Evolutionary conservation across 1,284 basidiomycete species (phyloP), one percentile per base, ranked within the genome.

Genomic region (Ustilago loliicola): DNA sequence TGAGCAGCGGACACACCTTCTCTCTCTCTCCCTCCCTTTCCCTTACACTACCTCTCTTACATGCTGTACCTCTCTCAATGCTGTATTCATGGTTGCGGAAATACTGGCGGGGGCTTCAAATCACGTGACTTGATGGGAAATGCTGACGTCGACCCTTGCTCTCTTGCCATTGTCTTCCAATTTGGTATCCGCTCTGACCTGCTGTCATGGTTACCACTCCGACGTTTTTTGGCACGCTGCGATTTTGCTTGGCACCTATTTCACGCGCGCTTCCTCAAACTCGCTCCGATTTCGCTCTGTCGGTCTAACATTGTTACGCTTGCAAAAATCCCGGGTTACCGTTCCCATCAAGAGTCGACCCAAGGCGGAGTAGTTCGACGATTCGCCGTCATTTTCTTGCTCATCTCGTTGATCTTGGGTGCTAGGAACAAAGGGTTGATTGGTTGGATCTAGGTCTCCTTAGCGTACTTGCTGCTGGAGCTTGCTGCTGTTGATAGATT

Each of bases 401-500:
- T 81, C 29, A 34, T 79, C 51, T 69, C 79, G 47, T 19, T 80
- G 38, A 34, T 82, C 17, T 51, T 82, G 32, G 79, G 77, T 13
- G 81, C 79, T 8, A 77, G 81, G 19, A 57, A 56, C 19, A 58
- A 50, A 45, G 74, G 80, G 4, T 65, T 77, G 57, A 77, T 81
- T 58, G 65, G 61, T 3, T 65, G 61, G 71, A 61, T 73, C 61
- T 73, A 21, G 42, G 21, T 17, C 9, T 7, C 4, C n/a, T 1
- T n/a, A 10, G 56, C 17, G 9, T 29, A 4, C n/a, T 15, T 29
- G 30, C 50, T 30, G 7, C 23, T 34, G n/a, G n/a, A n/a, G n/a
- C 32, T 38, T 21, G 42, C 42, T 45, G 19, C 34, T 45, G 2
- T 45, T 11, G 21, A 45, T 38, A 38, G 36, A 10, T 38, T 38